phyloP scores from a whole-genome alignment of 164 flowering plant species.

The Vitis riparia region DNA sequence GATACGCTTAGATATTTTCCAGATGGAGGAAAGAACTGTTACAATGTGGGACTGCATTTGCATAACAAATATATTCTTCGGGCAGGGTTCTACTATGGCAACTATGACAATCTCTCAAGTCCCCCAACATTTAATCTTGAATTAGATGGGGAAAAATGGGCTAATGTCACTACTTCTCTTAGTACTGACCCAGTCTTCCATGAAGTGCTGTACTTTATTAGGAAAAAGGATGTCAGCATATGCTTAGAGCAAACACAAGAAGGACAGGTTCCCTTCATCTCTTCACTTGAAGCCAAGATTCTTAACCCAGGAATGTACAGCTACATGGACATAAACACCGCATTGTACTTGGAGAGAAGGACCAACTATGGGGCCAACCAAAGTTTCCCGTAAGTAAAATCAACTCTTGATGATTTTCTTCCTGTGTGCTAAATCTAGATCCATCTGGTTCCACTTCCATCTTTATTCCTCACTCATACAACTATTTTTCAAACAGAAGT shows the following conservation, averaged over 20 bases:
- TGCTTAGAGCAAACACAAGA: conserved; percentile 8
- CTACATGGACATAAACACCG: background rate
- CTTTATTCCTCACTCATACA: no score
- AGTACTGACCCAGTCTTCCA: background rate
- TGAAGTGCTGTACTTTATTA: background rate
- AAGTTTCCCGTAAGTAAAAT: no score
- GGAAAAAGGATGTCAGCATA: background rate
- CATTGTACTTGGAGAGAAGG: conserved; percentile 8
- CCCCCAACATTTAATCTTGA: conserved; percentile 20
- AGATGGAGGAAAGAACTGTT: conserved; percentile 8
- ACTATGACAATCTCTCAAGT: conserved; percentile 17
- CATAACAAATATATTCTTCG: background rate
- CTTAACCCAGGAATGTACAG: no score
- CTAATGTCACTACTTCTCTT: conserved; percentile 10
- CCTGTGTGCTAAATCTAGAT: no score
- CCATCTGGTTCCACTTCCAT: no score
- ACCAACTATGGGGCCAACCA: conserved; percentile 6
- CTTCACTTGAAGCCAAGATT: conserved; percentile 1
- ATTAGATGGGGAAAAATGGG: conserved; percentile 8
- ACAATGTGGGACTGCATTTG: background rate
- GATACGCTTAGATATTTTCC: conserved; percentile 16
- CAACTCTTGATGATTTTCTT: no score
- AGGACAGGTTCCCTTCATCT: conserved; percentile 10
- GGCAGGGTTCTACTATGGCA: conserved; percentile 26
- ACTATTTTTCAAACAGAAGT: no score